phyloP scores from a whole-genome alignment of 108 stramenopile species.

The Skeletonema tropicum region DNA sequence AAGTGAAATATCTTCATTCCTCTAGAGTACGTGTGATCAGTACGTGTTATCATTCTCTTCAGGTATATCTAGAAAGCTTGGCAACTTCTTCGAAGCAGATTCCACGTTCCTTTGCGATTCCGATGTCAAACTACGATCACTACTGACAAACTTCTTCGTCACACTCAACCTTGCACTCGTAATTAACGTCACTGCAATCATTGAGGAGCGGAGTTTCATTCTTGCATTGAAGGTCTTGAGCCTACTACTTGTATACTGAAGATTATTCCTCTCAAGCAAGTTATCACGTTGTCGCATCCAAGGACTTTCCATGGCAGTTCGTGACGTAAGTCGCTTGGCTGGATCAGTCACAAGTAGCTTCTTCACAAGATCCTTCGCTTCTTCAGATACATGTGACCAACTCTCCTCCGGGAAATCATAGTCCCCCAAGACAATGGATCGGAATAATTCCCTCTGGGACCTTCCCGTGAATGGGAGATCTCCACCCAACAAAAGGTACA shows the following conservation, averaged over 20 bases:
- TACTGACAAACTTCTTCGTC: not conserved
- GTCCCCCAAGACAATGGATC: conserved; percentile 72
- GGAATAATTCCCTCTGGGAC: conserved; percentile 77
- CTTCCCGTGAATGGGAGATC: conserved; percentile 84
- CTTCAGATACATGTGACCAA: conserved; percentile 78
- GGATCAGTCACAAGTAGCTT: conserved; percentile 79
- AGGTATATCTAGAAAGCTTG: not conserved
- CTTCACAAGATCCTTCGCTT: conserved; percentile 86
- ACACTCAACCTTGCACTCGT: not conserved
- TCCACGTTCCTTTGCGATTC: not conserved
- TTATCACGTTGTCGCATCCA: conserved; percentile 77
- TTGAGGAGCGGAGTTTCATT: conserved; percentile 80
- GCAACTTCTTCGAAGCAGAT: not conserved
- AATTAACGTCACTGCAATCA: conserved; percentile 66
- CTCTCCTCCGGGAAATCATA: conserved; percentile 67
- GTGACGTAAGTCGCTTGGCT: conserved; percentile 70
- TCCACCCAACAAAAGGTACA: conserved; percentile 92
- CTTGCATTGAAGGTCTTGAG: conserved; percentile 91
- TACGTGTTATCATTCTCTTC: not conserved
- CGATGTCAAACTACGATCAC: not conserved
- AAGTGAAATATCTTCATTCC: not conserved
- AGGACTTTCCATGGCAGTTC: conserved; percentile 71
- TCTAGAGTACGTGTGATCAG: too few relatives aligned
- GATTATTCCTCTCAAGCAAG: conserved; percentile 43
- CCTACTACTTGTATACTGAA: conserved; percentile 63